These are phyloP conservation scores for Coemansia asiatica DNA, from an alignment of 192 early-diverging fungal genomes.

Conservation along the genomic window DNA sequence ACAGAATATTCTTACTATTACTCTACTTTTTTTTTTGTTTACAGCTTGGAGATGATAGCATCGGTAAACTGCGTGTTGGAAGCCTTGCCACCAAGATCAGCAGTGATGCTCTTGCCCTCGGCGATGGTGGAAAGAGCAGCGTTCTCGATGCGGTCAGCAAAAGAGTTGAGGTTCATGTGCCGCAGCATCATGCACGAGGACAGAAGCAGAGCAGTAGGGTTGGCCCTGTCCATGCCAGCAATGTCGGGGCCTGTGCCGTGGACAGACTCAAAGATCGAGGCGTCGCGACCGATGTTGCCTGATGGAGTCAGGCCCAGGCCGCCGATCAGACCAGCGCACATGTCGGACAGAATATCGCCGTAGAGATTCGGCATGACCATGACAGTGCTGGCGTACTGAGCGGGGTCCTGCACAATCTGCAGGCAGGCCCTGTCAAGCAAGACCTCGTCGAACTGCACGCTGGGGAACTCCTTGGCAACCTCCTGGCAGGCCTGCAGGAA, in stretches of 20 bases:
- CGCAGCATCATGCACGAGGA: conserved; percentile 97
- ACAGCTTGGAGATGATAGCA: conserved; percentile 75
- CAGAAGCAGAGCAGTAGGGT: conserved; percentile 92
- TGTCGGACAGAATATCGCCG: conserved; percentile 97
- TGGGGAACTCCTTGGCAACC: conserved; percentile 88
- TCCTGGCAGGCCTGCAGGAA: conserved; percentile 92
- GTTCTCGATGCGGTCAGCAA: conserved; percentile 82
- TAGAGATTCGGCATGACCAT: conserved; percentile 99
- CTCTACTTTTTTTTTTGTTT: not conserved
- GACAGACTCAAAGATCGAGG: conserved; percentile 96
- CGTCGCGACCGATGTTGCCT: conserved; percentile 98
- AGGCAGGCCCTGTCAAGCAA: conserved; percentile 95
- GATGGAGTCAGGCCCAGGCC: conserved; percentile 97
- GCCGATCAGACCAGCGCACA: conserved; percentile 97
- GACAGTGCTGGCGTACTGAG: conserved; percentile 85
- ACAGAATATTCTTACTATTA: not conserved
- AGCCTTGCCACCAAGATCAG: conserved; percentile 85
- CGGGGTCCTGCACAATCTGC: conserved; percentile 92
- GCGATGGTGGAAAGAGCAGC: conserved; percentile 95
- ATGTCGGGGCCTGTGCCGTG: conserved; percentile 98
- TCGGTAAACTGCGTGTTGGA: conserved; percentile 84
- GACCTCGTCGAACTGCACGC: conserved; percentile 87
- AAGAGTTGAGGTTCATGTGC: conserved; percentile 84
- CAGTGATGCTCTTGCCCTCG: conserved; percentile 84
- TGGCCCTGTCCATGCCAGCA: conserved; percentile 93